Evolutionary conservation across 1,139 yeast genomes (phyloP), one percentile per base, ranked within the genome.

Genomic region (Nadsonia commutata): DNA sequence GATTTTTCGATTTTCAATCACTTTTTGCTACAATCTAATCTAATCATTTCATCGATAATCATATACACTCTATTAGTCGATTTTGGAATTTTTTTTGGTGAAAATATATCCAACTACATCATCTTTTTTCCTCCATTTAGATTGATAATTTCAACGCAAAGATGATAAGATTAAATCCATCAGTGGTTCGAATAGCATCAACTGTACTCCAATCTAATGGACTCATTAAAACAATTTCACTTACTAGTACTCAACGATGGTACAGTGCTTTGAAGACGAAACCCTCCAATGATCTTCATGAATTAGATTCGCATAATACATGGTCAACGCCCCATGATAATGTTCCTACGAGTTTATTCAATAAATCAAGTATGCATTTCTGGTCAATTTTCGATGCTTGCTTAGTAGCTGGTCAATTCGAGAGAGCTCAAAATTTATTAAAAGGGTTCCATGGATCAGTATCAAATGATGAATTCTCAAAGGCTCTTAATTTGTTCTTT

Each of bases 341-440:
- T 13, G 50, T 60, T 4, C 46, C 58, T 6, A 48, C 62, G 38
- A 57, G 57, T 45, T 50, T 58, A 5, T 61, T 60, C 46, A 50
- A 61, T 20, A 57, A 56, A 52, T 81, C 78, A 48, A 72, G 76
- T 31, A 66, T 72, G 43, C 84, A 81, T 54, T 65, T 82, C 17
- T 84, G 85, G 75, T 74, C 90, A 1, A 62, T 86, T 31, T 66
- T 85, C 37, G 95, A 85, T 54, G 94, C 94, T 0, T 80, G 93
- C 51, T 58, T 88, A 36, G 72, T 76, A 40, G 71, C 83, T 31
- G 72, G 72, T 44, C 82, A 83, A 56, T 74, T 73, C 52, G 73
- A 71, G 31, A 68, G 96, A 52, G 95, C 95, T 0, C 77, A 74
- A 51, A 66, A 77, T 27, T 77, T 85, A 20, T 63, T 86, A 40